phyloP scores from a whole-genome alignment of 2,329 filamentous ascomycete genomes.

The Beauveria pseudobassiana region DNA sequence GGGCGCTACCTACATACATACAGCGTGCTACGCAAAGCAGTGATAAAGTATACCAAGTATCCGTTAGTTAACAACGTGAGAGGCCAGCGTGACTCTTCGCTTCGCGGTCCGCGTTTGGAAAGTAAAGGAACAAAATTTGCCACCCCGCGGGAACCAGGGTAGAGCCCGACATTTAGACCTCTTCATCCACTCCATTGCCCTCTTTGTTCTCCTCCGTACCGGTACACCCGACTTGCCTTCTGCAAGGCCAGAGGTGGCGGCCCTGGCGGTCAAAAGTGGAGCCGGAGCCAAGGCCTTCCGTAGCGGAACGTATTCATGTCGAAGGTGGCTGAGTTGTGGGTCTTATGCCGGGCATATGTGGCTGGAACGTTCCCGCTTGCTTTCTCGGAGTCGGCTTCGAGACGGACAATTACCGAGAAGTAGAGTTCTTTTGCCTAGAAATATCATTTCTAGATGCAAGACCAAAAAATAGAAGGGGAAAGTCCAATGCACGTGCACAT shows the following conservation, averaged over 20 bases:
- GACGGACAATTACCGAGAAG: no score
- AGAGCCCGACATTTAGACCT: not conserved
- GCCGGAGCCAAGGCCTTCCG: not conserved
- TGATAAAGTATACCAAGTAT: no score
- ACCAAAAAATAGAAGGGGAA: not conserved
- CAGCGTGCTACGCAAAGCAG: no score
- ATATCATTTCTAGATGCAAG: no score
- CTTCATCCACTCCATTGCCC: not conserved
- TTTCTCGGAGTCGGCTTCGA: not conserved
- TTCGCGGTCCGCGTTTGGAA: no score
- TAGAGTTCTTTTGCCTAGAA: no score
- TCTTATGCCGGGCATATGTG: not conserved
- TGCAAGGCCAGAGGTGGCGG: not conserved
- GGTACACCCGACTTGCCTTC: not conserved
- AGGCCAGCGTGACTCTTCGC: no score
- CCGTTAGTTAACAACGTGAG: no score
- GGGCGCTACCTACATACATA: no score
- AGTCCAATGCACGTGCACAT: no score
- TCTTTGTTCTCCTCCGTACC: not conserved
- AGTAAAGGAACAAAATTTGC: not conserved
- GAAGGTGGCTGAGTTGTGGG: not conserved
- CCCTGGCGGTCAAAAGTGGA: slow-evolving; percentile 7
- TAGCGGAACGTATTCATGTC: not conserved
- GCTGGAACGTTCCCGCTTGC: not conserved
- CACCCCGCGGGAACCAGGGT: not conserved